Base-by-base conservation (phyloP, 78 protist genomes). In the Chrysochromulina tobinii region DNA sequence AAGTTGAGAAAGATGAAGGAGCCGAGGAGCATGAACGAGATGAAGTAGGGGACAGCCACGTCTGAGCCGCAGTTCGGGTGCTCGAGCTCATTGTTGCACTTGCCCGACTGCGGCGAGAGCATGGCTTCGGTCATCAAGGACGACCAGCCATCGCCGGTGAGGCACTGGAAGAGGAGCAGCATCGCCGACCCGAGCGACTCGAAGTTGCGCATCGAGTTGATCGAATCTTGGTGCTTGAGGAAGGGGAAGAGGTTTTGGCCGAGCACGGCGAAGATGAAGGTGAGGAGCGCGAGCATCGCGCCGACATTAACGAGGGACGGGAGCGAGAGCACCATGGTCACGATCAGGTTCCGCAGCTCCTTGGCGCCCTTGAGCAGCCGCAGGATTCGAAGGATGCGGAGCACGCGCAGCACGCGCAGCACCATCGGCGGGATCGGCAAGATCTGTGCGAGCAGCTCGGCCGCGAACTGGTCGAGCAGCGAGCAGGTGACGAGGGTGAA, bases 191-290 rank as follows among this genome's bases (percentile, higher is more conserved):
- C 53, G n/a, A 75, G 3, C 8, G 21, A 0, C 12, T 0, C 84
- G 55, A 75, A 75, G 58, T 75, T 75, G 84, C 57, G 57, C 17
- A 38, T 14, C 58, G 38, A 55, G 58, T 2, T 12, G n/a, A 17
- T 50, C 6, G 20, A 38, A 38, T 38, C 38, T 38, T 38, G 38
- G 57, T 8, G 25, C 57, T 1, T 2, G n/a, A 6, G n/a, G 27
- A 75, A 75, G 9, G n/a, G 1, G 57, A 75, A 75, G 84, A 75
- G 84, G 21, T 92, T 18, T 2, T 73, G 61, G 17, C 92, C 79
- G 17, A 69, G 9, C 12, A 69, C 79, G 54, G 79, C 27, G 50
- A n/a, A 69, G 14, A 69, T 69, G 79, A n/a, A 69, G 54, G 14
- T 27, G 79, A 69, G 23, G 27, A 69, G 27, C 15, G 23, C 3